Evolutionary conservation across 768 basidiomycete genomes (phyloP), one percentile per base, ranked within the genome.

Genomic region (Amanita fuliginea): DNA sequence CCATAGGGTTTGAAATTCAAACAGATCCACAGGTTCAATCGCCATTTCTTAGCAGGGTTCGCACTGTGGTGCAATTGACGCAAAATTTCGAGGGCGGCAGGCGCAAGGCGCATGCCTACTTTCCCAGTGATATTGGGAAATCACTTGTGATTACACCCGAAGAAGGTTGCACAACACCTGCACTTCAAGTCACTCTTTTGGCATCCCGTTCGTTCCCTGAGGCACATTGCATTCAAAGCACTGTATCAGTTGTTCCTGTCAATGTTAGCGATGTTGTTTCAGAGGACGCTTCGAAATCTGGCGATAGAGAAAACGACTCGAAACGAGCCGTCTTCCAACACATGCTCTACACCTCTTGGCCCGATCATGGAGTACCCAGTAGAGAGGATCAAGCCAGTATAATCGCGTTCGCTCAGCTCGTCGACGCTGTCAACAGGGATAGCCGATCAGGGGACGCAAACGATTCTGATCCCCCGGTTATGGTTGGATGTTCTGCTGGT

Each of bases 401-500:
- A 13, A 62, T 87, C 22, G 64, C 65, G 19, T 89, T 90, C 59
- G 54, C 81, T 39, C 69, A 68, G 7, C 72, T 85, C n/a, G 84
- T 82, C 21, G 82, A 87, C 55, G 59, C 57, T 6, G 65, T 70
- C 39, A 89, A 89, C 63, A 74, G 72, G 53, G 72, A 76, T 53
- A 55, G 58, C 8, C 47, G 55, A 24, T 44, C 55, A 30, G 60
- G 64, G 49, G 56, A 53, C 40, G 51, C 65, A 16, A 54, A 64
- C 26, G 75, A 82, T 55, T 67, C 75, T 11, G 81, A 84, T 54
- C 83, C 85, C n/a, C 88, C 88, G 0, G 75, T 86, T 54, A 76
- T 93, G 57, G 75, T 88, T 26, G 79, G 86, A 53, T 94, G 91
- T 60, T 91, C 88, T 22, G 91, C 92, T 1, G 91, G 91, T 3